Percentiles rank a stretch among this genome's conserved stretches.
These are phyloP conservation scores for Phytopythium helicoides DNA, from an alignment of 352 stramenopile species.

Conservation along the genomic window DNA sequence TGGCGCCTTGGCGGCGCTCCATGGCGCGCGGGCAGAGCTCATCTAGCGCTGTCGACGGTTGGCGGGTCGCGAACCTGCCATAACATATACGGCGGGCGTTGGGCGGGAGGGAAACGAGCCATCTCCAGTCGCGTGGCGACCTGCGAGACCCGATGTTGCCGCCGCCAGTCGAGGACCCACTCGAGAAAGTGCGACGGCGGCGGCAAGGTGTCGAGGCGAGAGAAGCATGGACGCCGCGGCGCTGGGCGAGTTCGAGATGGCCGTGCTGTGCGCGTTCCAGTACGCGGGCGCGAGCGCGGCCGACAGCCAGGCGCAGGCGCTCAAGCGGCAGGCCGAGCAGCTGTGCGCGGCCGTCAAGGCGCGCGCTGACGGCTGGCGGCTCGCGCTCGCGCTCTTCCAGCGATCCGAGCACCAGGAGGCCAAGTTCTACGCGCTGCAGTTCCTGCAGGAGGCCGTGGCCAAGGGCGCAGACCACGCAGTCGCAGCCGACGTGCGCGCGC, in stretches of 20 bases:
- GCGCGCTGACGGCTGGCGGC: conserved; percentile 43
- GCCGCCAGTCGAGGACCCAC: no score
- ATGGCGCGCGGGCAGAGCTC: no score
- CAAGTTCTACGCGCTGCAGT: conserved; percentile 84
- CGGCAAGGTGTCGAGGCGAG: no score
- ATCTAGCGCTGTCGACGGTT: no score
- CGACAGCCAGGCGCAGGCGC: conserved; percentile 49
- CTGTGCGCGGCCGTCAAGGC: conserved; percentile 65
- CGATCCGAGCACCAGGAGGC: conserved; percentile 64
- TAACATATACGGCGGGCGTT: no score
- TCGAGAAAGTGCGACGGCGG: neutral
- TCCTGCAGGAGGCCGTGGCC: conserved; percentile 58
- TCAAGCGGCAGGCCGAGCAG: conserved; percentile 70
- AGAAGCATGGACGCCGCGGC: conserved; percentile 3
- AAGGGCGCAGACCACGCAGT: conserved; percentile 41
- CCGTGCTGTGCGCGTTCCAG: conserved; percentile 79
- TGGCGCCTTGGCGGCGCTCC: no score
- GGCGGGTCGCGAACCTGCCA: no score
- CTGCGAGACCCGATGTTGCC: no score
- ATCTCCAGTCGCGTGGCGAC: no score
- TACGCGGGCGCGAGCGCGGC: conserved; percentile 50
- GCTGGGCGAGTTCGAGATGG: conserved; percentile 66
- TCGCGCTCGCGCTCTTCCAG: conserved; percentile 72
- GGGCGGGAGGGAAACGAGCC: no score
- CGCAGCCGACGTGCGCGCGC: conserved; percentile 40